phyloP scores from a whole-genome alignment of 331 rosid species.

The Malus hybrid region DNA sequence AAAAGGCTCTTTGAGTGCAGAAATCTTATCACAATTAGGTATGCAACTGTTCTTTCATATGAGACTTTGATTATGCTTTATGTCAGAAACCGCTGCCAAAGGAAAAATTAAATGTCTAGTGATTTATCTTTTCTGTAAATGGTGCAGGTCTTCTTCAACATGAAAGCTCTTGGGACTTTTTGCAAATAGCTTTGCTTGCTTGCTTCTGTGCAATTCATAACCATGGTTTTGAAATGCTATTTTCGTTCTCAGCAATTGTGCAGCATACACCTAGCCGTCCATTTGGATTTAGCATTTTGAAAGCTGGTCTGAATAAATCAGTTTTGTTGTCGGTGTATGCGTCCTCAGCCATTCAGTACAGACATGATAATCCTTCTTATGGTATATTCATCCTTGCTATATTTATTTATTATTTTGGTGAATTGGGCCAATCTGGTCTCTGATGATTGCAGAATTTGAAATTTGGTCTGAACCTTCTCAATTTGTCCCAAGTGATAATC shows the following conservation, averaged over 20 bases:
- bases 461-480: neutral
- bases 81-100: neutral
- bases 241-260: constrained; percentile 91
- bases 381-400: constrained; percentile 42
- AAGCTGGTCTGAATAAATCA: constrained; percentile 91
- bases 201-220: constrained; percentile 96
- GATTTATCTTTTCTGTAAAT: constrained; percentile 16
- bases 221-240: constrained; percentile 85
- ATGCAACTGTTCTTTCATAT: constrained; percentile 11
- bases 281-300: constrained; percentile 86
- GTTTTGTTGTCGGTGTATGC: constrained; percentile 86
- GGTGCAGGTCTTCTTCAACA: constrained; percentile 75
- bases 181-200: constrained; percentile 86
- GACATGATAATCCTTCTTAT: constrained; percentile 50
- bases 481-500: neutral
- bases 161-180: constrained; percentile 87
- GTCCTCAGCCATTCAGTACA: constrained; percentile 45
- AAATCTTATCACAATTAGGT: constrained; percentile 78
- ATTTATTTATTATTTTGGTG: constrained; percentile 9
- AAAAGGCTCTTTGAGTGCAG: constrained; percentile 70
- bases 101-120: neutral
- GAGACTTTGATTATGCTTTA: neutral
- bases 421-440: neutral
- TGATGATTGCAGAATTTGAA: neutral
- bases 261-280: constrained; percentile 89